Base-by-base conservation (phyloP, 345 rosid genomes). In the Turritis glabra region DNA sequence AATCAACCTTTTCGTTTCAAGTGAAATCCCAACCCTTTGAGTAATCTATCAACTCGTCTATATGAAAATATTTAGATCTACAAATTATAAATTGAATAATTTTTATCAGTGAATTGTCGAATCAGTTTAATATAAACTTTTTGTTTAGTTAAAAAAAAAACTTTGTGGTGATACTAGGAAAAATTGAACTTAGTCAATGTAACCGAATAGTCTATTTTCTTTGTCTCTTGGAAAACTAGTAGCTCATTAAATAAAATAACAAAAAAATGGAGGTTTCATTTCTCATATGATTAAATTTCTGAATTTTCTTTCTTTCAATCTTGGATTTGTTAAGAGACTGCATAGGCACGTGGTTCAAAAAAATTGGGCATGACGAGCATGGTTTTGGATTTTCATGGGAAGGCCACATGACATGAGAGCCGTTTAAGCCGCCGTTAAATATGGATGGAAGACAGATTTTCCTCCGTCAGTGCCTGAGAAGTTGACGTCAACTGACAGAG, bases 371-470 rank as follows among this genome's bases (percentile, higher is more conserved):
- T 53, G 70, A 63, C 65, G 53, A 51, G 33, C 12, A 13, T 64
- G 27, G 50, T 55, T 77, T 77, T 63, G 76, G 53, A 55, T 19
- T 63, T 33, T 29, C 65, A 63, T 37, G 44, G 71, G 63, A 70
- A 62, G 73, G 43, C 30, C 79, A 61, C 64, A 64, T 62, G 46
- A 41, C 50, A 51, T 1, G 52, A 11, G 65, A 50, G 59, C 64
- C 69, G 48, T 74, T 66, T 46, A 35, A 74, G 41, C 46, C 38
- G 55, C 79, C 79, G 74, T 62, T 69, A 43, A 69, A 76, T 69
- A 63, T 61, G 70, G 75, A 58, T 25, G 67, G 77, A 44, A 55
- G 19, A 33, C 53, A 38, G 7, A 17, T 3, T 74, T 56, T 59
- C 35, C 25, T 4, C 30, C 19, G 59, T 62, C 65, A 76, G 12